Percentiles rank a stretch among this genome's conserved stretches.
phyloP scores from a whole-genome alignment of 441 rosid genomes.

The Eruca vesicaria region DNA sequence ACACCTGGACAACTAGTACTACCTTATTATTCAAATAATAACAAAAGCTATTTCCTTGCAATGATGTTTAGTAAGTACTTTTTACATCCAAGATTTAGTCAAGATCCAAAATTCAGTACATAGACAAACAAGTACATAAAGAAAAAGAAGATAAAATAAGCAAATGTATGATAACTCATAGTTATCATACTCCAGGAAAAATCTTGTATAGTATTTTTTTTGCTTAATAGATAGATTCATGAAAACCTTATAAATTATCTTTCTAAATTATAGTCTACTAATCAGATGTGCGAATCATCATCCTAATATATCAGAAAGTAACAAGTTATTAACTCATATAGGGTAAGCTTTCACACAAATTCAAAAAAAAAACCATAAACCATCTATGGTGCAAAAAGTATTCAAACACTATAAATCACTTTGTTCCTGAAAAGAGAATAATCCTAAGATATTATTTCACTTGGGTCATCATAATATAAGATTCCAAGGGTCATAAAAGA shows the following conservation, averaged over 20 bases:
- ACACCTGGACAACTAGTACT: slow-evolving; percentile 12
- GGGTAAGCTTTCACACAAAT: background rate
- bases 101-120: background rate
- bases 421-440: slow-evolving; percentile 30
- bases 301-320: background rate
- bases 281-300: background rate
- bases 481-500: slow-evolving; percentile 11
- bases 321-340: background rate
- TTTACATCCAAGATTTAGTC: background rate
- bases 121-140: background rate
- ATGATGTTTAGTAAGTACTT: slow-evolving; percentile 11
- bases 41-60: slow-evolving; percentile 15
- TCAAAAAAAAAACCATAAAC: background rate
- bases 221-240: background rate
- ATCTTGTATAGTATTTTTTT: background rate
- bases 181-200: background rate
- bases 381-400: background rate
- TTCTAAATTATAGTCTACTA: background rate
- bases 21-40: slow-evolving; percentile 13
- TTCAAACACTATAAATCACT: slow-evolving; percentile 1
- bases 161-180: background rate
- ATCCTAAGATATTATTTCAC: slow-evolving; percentile 9
- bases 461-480: slow-evolving; percentile 10
- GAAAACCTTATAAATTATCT: background rate
- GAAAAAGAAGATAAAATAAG: background rate